Evolutionary conservation across 768 basidiomycete species (phyloP).

Genomic region (Mycena vulgaris): DNA sequence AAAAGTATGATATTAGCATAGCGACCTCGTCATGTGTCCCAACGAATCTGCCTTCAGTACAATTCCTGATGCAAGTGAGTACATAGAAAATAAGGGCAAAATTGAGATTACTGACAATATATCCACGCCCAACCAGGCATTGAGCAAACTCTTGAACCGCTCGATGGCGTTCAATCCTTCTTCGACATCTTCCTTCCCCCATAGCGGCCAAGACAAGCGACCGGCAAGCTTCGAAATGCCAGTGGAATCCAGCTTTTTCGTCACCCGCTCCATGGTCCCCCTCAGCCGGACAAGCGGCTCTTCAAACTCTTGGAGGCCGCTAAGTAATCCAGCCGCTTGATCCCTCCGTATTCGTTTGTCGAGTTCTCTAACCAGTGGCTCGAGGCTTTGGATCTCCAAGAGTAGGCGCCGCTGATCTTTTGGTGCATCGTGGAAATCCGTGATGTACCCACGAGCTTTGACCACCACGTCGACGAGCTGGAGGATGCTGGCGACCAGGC

Average conservation of each 20-base stretch:
- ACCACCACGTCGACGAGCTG: constrained; percentile 8
- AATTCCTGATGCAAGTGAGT: neutral
- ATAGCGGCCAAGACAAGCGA: too few species aligned
- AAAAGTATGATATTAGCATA: neutral
- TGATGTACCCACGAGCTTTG: neutral
- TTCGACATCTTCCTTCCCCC: too few species aligned
- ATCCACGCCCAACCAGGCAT: neutral
- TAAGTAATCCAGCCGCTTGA: neutral
- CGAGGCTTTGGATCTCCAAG: constrained; percentile 8
- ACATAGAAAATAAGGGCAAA: neutral
- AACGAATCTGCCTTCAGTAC: neutral
- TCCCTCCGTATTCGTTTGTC: neutral
- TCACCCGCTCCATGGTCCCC: too few species aligned
- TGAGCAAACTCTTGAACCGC: neutral
- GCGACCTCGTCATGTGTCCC: too few species aligned
- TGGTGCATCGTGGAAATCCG: constrained; percentile 7
- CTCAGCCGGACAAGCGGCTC: too few species aligned
- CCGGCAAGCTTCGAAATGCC: too few species aligned
- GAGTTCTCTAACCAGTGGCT: neutral
- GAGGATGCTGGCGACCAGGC: constrained; percentile 1
- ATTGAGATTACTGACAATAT: neutral
- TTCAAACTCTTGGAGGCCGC: too few species aligned
- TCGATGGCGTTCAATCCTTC: neutral
- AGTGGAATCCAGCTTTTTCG: too few species aligned
- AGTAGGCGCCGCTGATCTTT: constrained; percentile 7